Evolutionary conservation across 345 rosid species (phyloP).

Genomic region (Arabidopsis arenosa): DNA sequence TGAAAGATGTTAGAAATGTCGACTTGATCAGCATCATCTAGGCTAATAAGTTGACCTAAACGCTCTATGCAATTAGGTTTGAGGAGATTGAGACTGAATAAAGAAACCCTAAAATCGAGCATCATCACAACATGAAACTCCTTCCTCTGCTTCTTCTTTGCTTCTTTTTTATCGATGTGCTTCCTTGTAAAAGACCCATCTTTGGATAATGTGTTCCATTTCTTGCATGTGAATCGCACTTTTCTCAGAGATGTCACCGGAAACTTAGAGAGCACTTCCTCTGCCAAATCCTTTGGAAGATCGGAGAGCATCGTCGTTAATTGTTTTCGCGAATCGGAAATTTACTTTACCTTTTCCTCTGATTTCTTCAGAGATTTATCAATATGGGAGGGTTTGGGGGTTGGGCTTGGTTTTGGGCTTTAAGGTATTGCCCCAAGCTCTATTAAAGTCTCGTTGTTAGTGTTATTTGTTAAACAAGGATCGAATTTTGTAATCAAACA

Average conservation of each 20-base stretch:
- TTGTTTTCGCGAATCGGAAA: too few relatives aligned
- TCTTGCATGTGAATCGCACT: neutral
- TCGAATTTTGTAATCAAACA: too few relatives aligned
- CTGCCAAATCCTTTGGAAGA: constrained; percentile 4
- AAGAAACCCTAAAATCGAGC: neutral
- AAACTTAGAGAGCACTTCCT: neutral
- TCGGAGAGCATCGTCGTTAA: neutral
- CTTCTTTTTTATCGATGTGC: neutral
- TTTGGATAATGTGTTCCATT: neutral
- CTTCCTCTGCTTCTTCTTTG: neutral
- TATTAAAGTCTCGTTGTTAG: too few relatives aligned
- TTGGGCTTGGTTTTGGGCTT: too few relatives aligned
- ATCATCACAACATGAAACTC: neutral
- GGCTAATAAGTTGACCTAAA: neutral
- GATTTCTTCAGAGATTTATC: too few relatives aligned
- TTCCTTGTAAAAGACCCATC: neutral
- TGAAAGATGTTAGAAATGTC: constrained; percentile 2
- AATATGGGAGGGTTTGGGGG: too few relatives aligned
- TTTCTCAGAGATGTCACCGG: neutral
- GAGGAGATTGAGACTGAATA: neutral
- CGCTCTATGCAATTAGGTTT: neutral
- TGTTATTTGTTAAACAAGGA: too few relatives aligned
- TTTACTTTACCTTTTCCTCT: too few relatives aligned
- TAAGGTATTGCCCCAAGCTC: too few relatives aligned
- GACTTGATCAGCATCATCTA: neutral